Evolutionary conservation across 2,329 filamentous ascomycete species (phyloP), one percentile per base, ranked within the genome.

Genomic region (Fusarium siculi): DNA sequence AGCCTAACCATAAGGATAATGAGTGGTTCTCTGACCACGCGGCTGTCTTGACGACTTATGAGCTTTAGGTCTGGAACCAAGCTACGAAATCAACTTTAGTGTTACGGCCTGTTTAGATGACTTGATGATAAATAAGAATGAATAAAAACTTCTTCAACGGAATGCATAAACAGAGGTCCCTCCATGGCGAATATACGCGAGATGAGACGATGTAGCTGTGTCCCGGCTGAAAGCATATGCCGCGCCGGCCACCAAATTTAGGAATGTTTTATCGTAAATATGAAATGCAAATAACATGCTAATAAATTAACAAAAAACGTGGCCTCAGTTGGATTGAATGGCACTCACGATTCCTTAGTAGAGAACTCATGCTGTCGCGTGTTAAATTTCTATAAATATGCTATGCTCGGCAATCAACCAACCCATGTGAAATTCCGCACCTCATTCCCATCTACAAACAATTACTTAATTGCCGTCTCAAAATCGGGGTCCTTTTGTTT

Each of bases 1-100:
- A 77, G 52, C 83, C 83, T 1, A 68, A 82, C 58, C 78, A 83
- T 46, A 55, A 70, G 60, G 57, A 82, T 14, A 85, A 85, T 23
- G 82, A 84, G 73, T 85, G 83, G 83, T 81, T 82, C 18, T 81
- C 82, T 12, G 83, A 85, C 70, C 83, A 85, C 59, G 78, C 78
- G n/a, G 77, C 78, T 16, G 80, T 82, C 11, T 63, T 80, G 65
- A 79, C 80, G 2, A 77, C 68, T 30, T 82, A 80, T 53, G 73
- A 70, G 23, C 54, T 79, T 68, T 61, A 67, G 46, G 53, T 43
- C 25, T 56, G 30, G 50, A 55, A 40, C 39, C 23, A 47, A 64
- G 59, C 40, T 34, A 16, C 12, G 18, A 37, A n/a, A 11, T 36
- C 30, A 25, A 43, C 21, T 21, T 30, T 32, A 5, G 7, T 32